These are phyloP conservation scores for Parathielavia appendiculata DNA, from an alignment of 495 filamentous ascomycete genomes.

Conservation along the genomic window DNA sequence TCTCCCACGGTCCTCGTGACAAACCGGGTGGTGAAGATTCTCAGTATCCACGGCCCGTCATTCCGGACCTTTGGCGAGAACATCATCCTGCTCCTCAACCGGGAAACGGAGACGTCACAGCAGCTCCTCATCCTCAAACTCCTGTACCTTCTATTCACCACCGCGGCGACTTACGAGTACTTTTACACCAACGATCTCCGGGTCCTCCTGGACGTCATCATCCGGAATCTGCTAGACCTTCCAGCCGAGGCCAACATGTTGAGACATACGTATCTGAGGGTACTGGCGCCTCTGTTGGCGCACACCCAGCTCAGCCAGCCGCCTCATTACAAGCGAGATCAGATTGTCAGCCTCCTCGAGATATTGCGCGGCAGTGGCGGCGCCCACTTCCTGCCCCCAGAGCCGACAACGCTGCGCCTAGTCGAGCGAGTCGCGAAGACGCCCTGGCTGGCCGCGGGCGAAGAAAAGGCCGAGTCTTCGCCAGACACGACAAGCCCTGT, in stretches of 20 bases:
- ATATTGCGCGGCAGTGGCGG: constrained; percentile 58
- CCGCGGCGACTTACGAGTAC: constrained; percentile 85
- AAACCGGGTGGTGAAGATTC: constrained; percentile 86
- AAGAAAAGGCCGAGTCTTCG: constrained; percentile 41
- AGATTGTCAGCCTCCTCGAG: constrained; percentile 67
- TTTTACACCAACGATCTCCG: constrained; percentile 97
- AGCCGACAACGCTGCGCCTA: constrained; percentile 82
- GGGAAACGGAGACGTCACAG: constrained; percentile 87
- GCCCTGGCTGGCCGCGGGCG: constrained; percentile 67
- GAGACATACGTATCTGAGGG: constrained; percentile 95
- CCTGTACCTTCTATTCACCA: constrained; percentile 91
- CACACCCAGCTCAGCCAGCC: constrained; percentile 83
- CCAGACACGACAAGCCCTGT: constrained; percentile 41
- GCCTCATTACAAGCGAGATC: constrained; percentile 88
- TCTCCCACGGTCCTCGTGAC: constrained; percentile 55
- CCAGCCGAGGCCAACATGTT: constrained; percentile 74
- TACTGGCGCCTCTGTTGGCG: constrained; percentile 81
- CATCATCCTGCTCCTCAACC: constrained; percentile 91
- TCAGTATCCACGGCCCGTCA: constrained; percentile 68
- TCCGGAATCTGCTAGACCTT: constrained; percentile 90
- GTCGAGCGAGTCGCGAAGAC: constrained; percentile 76
- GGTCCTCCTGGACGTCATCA: constrained; percentile 90
- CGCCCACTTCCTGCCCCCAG: constrained; percentile 82
- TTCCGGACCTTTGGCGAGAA: constrained; percentile 98
- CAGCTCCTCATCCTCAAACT: constrained; percentile 94